These are phyloP conservation scores for Pseudogymnoascus sp. DNA, from an alignment of 2,329 filamentous ascomycete species.

Conservation along the genomic window DNA sequence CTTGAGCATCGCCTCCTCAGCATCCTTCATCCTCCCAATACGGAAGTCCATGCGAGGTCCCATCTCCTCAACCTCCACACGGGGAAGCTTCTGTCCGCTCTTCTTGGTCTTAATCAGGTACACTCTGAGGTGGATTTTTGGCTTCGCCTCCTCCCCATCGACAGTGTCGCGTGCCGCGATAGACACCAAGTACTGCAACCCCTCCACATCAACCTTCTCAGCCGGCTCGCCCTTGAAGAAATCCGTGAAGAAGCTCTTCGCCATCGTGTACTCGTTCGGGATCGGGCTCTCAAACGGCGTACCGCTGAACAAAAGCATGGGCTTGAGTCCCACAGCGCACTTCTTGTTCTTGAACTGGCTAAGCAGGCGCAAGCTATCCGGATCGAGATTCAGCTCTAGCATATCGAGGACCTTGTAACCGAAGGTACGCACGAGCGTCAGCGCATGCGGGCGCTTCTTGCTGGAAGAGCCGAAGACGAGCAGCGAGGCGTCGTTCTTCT, in stretches of 20 bases:
- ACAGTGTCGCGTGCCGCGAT: conserved; percentile 63
- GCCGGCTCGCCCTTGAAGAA: conserved; percentile 78
- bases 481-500: conserved; percentile 89
- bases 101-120: conserved; percentile 83
- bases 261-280: conserved; percentile 69
- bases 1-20: conserved; percentile 74
- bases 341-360: conserved; percentile 70
- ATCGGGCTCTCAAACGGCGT: conserved; percentile 79
- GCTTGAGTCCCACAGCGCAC: conserved; percentile 73
- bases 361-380: conserved; percentile 60
- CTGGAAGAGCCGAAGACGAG: conserved; percentile 76
- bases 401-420: conserved; percentile 86
- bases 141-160: conserved; percentile 41
- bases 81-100: conserved; percentile 76
- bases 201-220: conserved; percentile 86
- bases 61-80: conserved; percentile 92
- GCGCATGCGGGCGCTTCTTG: conserved; percentile 91
- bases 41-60: conserved; percentile 89
- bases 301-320: conserved; percentile 85
- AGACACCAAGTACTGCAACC: conserved; percentile 82
- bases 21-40: conserved; percentile 70
- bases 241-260: conserved; percentile 82
- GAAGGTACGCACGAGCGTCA: conserved; percentile 79
- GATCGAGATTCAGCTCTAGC: conserved; percentile 80
- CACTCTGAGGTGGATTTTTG: conserved; percentile 60